A percentile compares a stretch with the other conserved stretches of the same genome.
Evolutionary conservation across 164 flowering plant species (phyloP).

Genomic region (Paratinospora sagittata): DNA sequence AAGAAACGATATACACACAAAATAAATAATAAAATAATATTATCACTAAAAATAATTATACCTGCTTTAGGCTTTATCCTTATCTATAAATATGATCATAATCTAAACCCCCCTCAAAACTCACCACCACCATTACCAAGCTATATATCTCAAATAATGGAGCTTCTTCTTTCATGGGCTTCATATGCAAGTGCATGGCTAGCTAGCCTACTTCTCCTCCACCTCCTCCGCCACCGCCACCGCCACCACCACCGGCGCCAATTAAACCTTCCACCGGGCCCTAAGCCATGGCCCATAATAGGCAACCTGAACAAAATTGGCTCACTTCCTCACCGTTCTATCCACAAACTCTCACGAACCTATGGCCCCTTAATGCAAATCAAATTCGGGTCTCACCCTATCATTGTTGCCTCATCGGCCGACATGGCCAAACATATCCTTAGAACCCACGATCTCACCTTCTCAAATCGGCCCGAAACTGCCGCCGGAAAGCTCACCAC

Average conservation of each 20-base stretch:
- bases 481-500: slow-evolving; percentile 26
- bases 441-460: slow-evolving; percentile 25
- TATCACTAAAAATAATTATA: too few species aligned
- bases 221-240: slow-evolving; percentile 1
- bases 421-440: slow-evolving; percentile 33
- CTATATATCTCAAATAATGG: slow-evolving; percentile 7
- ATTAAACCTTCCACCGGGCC: slow-evolving; percentile 35
- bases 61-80: too few species aligned
- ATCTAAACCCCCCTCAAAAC: not conserved
- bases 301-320: slow-evolving; percentile 31
- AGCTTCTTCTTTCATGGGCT: slow-evolving; percentile 4
- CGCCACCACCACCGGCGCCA: not conserved
- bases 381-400: slow-evolving; percentile 23
- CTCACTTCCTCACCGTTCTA: slow-evolving; percentile 27
- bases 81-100: not conserved
- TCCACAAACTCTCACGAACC: slow-evolving; percentile 20
- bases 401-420: slow-evolving; percentile 28
- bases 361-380: slow-evolving; percentile 35
- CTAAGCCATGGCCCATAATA: slow-evolving; percentile 29
- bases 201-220: slow-evolving; percentile 5
- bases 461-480: slow-evolving; percentile 27
- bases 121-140: not conserved
- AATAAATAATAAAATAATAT: too few species aligned
- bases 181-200: slow-evolving; percentile 4
- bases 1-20: too few species aligned